Evolutionary conservation across 1,139 yeast genomes (phyloP).

Genomic region (Protomyces lactucae-debilis): DNA sequence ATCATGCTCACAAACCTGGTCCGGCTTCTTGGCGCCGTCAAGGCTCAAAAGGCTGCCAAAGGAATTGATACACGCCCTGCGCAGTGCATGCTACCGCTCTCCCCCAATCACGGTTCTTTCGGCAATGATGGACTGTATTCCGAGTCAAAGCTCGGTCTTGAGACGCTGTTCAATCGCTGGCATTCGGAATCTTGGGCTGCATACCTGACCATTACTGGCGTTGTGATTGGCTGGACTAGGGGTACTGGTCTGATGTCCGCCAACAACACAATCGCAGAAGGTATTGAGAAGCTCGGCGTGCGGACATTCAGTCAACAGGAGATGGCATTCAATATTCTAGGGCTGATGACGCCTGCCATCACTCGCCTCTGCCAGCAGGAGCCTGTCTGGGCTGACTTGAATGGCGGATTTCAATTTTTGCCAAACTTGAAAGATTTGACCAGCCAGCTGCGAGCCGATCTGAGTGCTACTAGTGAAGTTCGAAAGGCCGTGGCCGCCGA

Average conservation of each 20-base stretch:
- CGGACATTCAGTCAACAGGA: conserved; percentile 98
- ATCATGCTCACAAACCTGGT: conserved; percentile 93
- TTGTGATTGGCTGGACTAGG: conserved; percentile 98
- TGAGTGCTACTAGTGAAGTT: conserved; percentile 79
- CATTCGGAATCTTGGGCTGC: conserved; percentile 94
- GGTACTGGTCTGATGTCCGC: conserved; percentile 99
- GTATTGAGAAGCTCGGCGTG: conserved; percentile 90
- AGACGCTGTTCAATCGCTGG: conserved; percentile 98
- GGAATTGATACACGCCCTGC: conserved; percentile 95
- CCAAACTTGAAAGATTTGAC: conserved; percentile 89
- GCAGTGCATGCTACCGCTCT: conserved; percentile 89
- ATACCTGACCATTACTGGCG: conserved; percentile 95
- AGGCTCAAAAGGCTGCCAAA: conserved; percentile 66
- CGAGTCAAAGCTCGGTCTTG: conserved; percentile 90
- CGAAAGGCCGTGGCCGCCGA: conserved; percentile 95
- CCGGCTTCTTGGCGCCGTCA: conserved; percentile 86
- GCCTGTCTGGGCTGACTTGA: conserved; percentile 95
- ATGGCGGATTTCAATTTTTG: conserved; percentile 95
- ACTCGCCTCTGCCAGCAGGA: conserved; percentile 83
- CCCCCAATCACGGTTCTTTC: conserved; percentile 98
- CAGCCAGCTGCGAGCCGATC: conserved; percentile 70
- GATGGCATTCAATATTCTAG: conserved; percentile 97
- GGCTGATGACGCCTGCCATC: conserved; percentile 82
- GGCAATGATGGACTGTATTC: conserved; percentile 98
- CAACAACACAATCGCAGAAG: conserved; percentile 95